A percentile compares a stretch with the other conserved stretches of the same genome.
Conservation (phyloP, 495 filamentous ascomycete genomes). For the Penicillium odoratum region DNA sequence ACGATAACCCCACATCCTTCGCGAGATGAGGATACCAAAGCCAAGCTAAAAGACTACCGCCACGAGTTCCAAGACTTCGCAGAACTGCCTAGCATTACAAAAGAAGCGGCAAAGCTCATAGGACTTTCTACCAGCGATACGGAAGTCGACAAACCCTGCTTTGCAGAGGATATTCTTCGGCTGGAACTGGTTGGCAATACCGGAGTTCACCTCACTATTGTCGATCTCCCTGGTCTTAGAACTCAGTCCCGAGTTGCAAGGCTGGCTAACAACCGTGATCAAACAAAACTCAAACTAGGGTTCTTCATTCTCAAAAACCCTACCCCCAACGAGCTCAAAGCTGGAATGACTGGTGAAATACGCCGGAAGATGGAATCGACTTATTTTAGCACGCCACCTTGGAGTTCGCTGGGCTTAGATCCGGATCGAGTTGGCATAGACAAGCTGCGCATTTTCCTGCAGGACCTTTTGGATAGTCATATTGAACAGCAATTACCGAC, state of each 20-base stretch:
- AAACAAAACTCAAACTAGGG: slow-evolving; percentile 44
- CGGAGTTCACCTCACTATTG: slow-evolving; percentile 52
- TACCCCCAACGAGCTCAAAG: slow-evolving; percentile 20
- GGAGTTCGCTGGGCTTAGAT: slow-evolving; percentile 22
- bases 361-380: slow-evolving; percentile 11
- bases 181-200: slow-evolving; percentile 52
- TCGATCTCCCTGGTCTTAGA: slow-evolving; percentile 53
- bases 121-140: slow-evolving; percentile 20
- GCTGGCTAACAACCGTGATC: slow-evolving; percentile 42
- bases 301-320: slow-evolving; percentile 49
- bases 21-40: slow-evolving; percentile 14
- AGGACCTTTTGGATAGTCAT: slow-evolving; percentile 27
- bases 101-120: slow-evolving; percentile 40
- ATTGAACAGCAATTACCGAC: slow-evolving; percentile 30
- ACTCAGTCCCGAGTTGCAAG: slow-evolving; percentile 33
- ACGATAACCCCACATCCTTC: slow-evolving; percentile 17
- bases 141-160: slow-evolving; percentile 28
- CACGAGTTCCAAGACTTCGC: slow-evolving; percentile 16
- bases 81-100: slow-evolving; percentile 46
- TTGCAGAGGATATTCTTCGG: slow-evolving; percentile 51
- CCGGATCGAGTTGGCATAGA: slow-evolving; percentile 23
- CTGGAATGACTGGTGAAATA: slow-evolving; percentile 7
- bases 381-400: slow-evolving; percentile 23
- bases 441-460: slow-evolving; percentile 23
- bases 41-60: slow-evolving; percentile 9